A percentile compares a stretch with the other conserved stretches of the same genome.
These are phyloP conservation scores for Tardiomyces blankii DNA, from an alignment of 1,139 yeast species.

Conservation along the genomic window DNA sequence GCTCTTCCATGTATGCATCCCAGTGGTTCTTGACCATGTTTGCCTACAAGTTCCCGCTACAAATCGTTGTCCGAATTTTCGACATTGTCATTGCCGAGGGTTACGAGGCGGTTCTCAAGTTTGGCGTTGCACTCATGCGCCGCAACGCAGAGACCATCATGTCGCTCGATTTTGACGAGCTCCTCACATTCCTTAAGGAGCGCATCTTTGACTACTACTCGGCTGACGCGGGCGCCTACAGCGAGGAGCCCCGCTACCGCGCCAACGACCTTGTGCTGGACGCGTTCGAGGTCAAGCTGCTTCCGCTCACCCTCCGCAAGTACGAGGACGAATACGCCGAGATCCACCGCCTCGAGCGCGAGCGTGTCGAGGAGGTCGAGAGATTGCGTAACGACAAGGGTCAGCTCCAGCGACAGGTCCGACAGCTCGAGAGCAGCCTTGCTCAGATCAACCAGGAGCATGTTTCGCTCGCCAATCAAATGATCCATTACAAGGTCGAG, in stretches of 20 bases:
- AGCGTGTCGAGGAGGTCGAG: constrained; percentile 61
- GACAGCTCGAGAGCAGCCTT: constrained; percentile 61
- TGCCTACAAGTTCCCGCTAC: constrained; percentile 85
- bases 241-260: constrained; percentile 30
- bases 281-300: constrained; percentile 59
- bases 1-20: constrained; percentile 87
- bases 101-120: constrained; percentile 66
- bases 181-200: constrained; percentile 68
- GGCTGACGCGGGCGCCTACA: constrained; percentile 16
- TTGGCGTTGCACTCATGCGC: constrained; percentile 67
- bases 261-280: constrained; percentile 70
- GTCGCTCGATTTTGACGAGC: constrained; percentile 56
- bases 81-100: constrained; percentile 88
- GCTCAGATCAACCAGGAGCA: constrained; percentile 70
- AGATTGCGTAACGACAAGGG: constrained; percentile 55
- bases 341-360: constrained; percentile 55
- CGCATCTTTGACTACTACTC: constrained; percentile 63
- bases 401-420: constrained; percentile 59
- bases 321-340: constrained; percentile 68
- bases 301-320: constrained; percentile 59
- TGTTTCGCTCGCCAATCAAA: constrained; percentile 61
- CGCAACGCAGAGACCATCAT: constrained; percentile 52
- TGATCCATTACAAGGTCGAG: constrained; percentile 50
- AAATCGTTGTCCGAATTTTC: constrained; percentile 68
- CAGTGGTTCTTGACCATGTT: constrained; percentile 95